Evolutionary conservation across 805 yeast species (phyloP).

Genomic region (Kockiozyma suomiensis): DNA sequence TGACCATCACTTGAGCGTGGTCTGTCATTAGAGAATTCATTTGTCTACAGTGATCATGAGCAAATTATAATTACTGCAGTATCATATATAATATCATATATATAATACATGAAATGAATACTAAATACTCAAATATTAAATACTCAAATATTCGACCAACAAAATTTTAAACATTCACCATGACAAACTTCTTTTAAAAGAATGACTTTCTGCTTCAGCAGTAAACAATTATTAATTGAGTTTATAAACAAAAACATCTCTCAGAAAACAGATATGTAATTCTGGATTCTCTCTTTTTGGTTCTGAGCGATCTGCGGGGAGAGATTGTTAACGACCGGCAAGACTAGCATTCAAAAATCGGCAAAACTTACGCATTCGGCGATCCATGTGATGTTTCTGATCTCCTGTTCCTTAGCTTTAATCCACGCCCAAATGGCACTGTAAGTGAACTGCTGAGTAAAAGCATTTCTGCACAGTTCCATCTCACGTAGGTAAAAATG

Average conservation of each 20-base stretch:
- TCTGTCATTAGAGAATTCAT: too few relatives aligned
- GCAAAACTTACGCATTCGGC: slow-evolving; percentile 72
- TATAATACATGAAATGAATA: too few relatives aligned
- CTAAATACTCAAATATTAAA: too few relatives aligned
- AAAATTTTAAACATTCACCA: too few relatives aligned
- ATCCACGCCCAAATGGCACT: slow-evolving; percentile 96
- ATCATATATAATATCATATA: too few relatives aligned
- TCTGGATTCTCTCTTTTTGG: slow-evolving; percentile 90
- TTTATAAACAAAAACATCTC: slow-evolving; percentile 19
- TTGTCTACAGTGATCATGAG: too few relatives aligned
- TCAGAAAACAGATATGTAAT: slow-evolving; percentile 82
- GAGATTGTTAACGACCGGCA: background rate
- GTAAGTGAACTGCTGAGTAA: slow-evolving; percentile 85
- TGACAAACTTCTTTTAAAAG: background rate
- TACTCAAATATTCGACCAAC: too few relatives aligned
- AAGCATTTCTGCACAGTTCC: slow-evolving; percentile 88
- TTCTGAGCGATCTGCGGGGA: slow-evolving; percentile 80
- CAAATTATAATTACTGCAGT: too few relatives aligned
- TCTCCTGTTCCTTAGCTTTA: slow-evolving; percentile 93
- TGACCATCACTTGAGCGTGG: too few relatives aligned
- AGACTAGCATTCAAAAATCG: background rate
- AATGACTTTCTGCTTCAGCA: background rate
- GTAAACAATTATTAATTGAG: background rate
- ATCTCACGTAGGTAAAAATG: slow-evolving; percentile 91
- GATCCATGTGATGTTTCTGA: slow-evolving; percentile 98